Evolutionary conservation across 805 yeast species (phyloP).

Genomic region (Nakazawaea ishiwadae): DNA sequence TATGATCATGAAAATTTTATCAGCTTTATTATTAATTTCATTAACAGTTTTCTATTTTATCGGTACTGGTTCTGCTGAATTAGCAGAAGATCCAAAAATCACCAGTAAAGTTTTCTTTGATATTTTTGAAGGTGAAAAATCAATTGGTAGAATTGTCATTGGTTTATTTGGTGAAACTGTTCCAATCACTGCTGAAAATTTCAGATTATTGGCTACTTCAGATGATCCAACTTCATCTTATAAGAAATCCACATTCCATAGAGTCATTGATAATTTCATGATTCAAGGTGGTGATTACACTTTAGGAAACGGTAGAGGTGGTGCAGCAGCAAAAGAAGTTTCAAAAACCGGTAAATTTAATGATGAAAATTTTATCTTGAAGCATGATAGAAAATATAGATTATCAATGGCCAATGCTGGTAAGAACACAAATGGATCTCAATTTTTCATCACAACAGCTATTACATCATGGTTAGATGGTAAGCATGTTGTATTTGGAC

Average conservation of each 20-base stretch:
- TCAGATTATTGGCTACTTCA: constrained; percentile 73
- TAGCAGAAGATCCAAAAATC: constrained; percentile 44
- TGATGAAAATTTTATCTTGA: constrained; percentile 65
- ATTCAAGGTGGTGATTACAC: constrained; percentile 82
- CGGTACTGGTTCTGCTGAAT: constrained; percentile 8
- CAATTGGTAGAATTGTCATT: constrained; percentile 76
- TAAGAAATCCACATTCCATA: constrained; percentile 61
- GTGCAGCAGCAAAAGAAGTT: constrained; percentile 30
- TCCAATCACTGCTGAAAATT: constrained; percentile 87
- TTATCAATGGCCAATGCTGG: constrained; percentile 83
- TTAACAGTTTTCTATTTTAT: constrained; percentile 11
- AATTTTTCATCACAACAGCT: constrained; percentile 92
- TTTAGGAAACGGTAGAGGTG: constrained; percentile 66
- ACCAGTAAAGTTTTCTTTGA: constrained; percentile 86
- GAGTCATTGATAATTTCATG: constrained; percentile 71
- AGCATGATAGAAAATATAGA: constrained; percentile 65
- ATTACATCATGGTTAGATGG: constrained; percentile 90
- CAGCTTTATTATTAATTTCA: constrained; percentile 11
- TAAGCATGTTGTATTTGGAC: constrained; percentile 94
- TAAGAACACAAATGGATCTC: constrained; percentile 83
- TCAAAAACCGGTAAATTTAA: constrained; percentile 68
- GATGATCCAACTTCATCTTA: constrained; percentile 66
- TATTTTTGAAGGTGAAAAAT: constrained; percentile 70
- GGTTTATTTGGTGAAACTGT: constrained; percentile 86
- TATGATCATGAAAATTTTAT: constrained; percentile 13